Evolutionary conservation across 176 grass and related monocot species (phyloP).

Genomic region (Raddia distichophylla): DNA sequence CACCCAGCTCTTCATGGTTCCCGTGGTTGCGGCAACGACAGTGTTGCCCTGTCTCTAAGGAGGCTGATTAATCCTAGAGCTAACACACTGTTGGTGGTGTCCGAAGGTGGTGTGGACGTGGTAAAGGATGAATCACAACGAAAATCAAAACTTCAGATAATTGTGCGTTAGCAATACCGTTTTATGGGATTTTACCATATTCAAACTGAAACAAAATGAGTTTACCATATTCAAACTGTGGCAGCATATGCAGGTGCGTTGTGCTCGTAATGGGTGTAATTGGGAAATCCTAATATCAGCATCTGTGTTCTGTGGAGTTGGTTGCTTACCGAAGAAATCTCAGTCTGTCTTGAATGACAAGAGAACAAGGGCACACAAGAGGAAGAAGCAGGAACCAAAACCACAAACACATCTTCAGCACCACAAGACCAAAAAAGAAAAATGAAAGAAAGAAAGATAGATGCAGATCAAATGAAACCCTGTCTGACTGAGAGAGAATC

Average conservation of each 20-base stretch:
- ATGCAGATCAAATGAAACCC: neutral
- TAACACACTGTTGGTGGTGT: too few species aligned
- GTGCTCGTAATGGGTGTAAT: neutral
- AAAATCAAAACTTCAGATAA: too few species aligned
- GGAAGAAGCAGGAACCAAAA: neutral
- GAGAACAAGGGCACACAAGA: neutral
- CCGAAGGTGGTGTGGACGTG: too few species aligned
- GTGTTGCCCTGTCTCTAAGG: too few species aligned
- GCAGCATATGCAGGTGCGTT: neutral
- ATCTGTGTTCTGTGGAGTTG: neutral
- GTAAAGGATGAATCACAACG: too few species aligned
- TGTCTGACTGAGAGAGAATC: neutral
- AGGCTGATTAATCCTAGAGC: too few species aligned
- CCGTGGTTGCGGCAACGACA: too few species aligned
- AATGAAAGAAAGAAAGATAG: neutral
- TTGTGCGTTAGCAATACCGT: too few species aligned
- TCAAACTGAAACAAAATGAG: too few species aligned
- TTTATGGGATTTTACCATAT: too few species aligned
- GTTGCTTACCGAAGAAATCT: neutral
- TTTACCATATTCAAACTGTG: too few species aligned
- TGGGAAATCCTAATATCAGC: neutral
- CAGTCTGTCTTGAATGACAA: neutral
- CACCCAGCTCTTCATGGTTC: too few species aligned
- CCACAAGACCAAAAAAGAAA: neutral
- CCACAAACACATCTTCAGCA: neutral